Base-by-base conservation (phyloP, 306 rosid genomes). In the Arachis hypogaea region DNA sequence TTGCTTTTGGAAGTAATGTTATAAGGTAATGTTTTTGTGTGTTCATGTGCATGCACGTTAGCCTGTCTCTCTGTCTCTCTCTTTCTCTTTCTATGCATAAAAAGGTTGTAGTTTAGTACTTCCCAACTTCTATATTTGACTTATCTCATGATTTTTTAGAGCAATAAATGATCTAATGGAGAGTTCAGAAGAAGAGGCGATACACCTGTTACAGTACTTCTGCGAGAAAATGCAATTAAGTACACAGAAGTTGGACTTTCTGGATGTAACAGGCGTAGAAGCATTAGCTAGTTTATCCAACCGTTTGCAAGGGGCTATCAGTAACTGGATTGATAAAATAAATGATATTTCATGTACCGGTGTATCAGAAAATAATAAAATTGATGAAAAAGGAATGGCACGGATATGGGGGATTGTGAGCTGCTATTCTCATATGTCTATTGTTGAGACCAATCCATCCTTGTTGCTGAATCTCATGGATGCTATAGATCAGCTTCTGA, bases 391-490 rank as follows among this genome's bases (percentile, higher is more conserved):
- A 50, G 76, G 80, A 75, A 57, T 91, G 84, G 86, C 92, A 76
- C 58, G 85, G 62, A 79, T 88, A 29, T 94, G 97, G 97, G 98
- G 94, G 77, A 69, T 77, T 11, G 78, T 94, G 49, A 88, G 54
- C 59, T 94, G 97, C 85, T 84, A 84, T 84, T 87, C 96, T 14
- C 69, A 79, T 46, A 77, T 89, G 84, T 68, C 82, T 14, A 79
- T 81, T 51, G 76, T 68, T 63, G 68, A 80, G 47, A 75, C 58
- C 76, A 75, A 70, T 64, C 68, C 85, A 54, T 88, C 93, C 50
- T 79, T 81, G 80, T 68, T 91, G 66, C 55, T 85, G 71, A 80
- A 88, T 80, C 86, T 94, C 49, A 58, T 87, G 44, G 85, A 86
- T 82, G 89, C 87, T 68, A 66, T 82, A 65, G 93, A 91, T 82